Percentiles rank a stretch among this genome's conserved stretches.
These are phyloP conservation scores for Leccinum pachyderme DNA, from an alignment of 1,284 basidiomycete species.

Conservation along the genomic window DNA sequence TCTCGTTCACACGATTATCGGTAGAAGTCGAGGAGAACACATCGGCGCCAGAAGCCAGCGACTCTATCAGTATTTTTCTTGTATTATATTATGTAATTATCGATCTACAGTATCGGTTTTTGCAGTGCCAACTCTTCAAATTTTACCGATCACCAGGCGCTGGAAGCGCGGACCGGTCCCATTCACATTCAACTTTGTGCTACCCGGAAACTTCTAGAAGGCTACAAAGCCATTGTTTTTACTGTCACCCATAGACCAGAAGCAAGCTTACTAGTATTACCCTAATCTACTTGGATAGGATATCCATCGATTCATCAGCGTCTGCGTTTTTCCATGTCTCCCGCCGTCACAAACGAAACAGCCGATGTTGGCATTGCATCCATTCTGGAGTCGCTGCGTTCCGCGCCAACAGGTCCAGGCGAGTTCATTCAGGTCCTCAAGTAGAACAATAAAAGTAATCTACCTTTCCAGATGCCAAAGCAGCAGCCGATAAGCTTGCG, in stretches of 20 bases:
- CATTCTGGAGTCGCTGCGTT: conserved; percentile 60
- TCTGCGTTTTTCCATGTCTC: conserved; percentile 45
- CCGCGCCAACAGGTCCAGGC: conserved; percentile 75
- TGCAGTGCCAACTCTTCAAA: not conserved
- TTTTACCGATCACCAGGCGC: not conserved
- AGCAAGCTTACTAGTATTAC: conserved; percentile 11
- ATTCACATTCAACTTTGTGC: not conserved
- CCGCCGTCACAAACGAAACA: conserved; percentile 48
- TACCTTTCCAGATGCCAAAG: conserved; percentile 64
- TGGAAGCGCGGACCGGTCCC: not conserved
- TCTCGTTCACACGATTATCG: conserved; percentile 43
- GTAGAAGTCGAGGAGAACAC: conserved; percentile 51
- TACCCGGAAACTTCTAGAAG: not conserved
- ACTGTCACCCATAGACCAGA: conserved; percentile 24
- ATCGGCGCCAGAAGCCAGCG: conserved; percentile 72
- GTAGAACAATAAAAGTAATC: conserved; percentile 3
- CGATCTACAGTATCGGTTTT: too few relatives aligned
- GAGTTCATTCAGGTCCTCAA: conserved; percentile 21
- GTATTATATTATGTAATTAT: too few relatives aligned
- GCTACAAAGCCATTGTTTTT: conserved; percentile 9
- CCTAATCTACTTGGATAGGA: conserved; percentile 25
- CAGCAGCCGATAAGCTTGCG: conserved; percentile 74
- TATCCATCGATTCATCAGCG: conserved; percentile 12
- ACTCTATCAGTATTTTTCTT: conserved; percentile 49
- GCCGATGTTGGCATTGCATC: conserved; percentile 46